Evolutionary conservation across 1,284 basidiomycete genomes (phyloP).

Genomic region (Ganoderma resinaceum): DNA sequence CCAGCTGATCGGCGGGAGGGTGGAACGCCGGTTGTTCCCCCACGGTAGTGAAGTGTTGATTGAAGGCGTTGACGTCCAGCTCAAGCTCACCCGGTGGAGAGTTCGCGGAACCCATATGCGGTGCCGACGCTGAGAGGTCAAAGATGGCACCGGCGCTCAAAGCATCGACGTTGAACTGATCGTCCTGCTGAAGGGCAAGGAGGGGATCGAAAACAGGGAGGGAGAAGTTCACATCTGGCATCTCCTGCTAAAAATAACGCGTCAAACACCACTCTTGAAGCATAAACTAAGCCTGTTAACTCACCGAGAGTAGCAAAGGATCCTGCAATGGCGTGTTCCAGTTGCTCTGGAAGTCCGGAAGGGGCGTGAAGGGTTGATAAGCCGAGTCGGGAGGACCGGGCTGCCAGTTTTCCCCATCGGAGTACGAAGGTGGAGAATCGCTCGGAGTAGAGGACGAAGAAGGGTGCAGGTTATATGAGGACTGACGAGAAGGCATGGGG

Average conservation of each 20-base stretch:
- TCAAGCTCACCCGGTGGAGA: conserved; percentile 21
- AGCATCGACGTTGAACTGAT: conserved; percentile 7
- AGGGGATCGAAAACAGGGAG: conserved; percentile 7
- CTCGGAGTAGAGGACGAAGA: conserved; percentile 14
- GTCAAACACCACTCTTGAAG: neutral
- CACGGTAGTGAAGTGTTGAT: conserved; percentile 7
- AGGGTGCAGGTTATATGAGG: conserved; percentile 8
- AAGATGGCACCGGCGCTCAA: conserved; percentile 2
- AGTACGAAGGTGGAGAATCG: conserved; percentile 25
- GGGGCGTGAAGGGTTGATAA: conserved; percentile 5
- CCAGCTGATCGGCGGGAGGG: conserved; percentile 12
- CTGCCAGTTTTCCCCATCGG: conserved; percentile 19
- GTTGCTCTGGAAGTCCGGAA: conserved; percentile 8
- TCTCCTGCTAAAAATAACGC: conserved; percentile 6
- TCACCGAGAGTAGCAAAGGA: conserved; percentile 7
- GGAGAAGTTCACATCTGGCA: conserved; percentile 14
- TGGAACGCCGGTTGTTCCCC: conserved; percentile 8
- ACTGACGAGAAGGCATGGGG: conserved; percentile 4
- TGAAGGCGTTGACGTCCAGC: conserved; percentile 1
- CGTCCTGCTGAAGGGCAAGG: neutral
- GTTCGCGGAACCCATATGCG: conserved; percentile 3
- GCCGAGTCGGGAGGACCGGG: conserved; percentile 8
- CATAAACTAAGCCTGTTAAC: neutral
- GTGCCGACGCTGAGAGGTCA: conserved; percentile 10
- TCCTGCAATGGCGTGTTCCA: conserved; percentile 13